phyloP scores from a whole-genome alignment of 257 asterid species.

The Solanum rostratum region DNA sequence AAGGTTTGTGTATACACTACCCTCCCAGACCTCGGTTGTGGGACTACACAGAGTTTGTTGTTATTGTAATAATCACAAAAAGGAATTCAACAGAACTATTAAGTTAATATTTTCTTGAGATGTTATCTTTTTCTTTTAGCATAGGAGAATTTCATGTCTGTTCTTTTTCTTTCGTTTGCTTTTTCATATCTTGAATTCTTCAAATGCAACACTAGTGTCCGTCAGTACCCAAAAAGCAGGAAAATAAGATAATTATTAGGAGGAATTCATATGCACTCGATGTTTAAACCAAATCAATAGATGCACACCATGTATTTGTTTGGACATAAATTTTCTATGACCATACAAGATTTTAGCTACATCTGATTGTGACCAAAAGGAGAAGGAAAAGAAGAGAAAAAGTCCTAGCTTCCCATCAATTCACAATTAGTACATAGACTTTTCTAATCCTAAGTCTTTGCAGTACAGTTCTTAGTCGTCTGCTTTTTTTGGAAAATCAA shows the following conservation, averaged over 20 bases:
- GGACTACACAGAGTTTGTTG: neutral
- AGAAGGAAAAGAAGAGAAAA: neutral
- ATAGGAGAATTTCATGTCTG: neutral
- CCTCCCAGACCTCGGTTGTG: neutral
- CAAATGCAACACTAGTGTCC: neutral
- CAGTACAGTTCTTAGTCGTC: neutral
- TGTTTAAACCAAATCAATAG: neutral
- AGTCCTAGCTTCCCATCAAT: neutral
- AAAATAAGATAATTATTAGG: neutral
- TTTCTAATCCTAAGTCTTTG: neutral
- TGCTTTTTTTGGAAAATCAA: neutral
- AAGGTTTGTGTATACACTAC: neutral
- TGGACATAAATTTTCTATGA: neutral
- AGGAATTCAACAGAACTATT: neutral
- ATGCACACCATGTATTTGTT: neutral
- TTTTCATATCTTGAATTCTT: neutral
- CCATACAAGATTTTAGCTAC: neutral
- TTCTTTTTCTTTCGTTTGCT: neutral
- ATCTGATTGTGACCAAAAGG: neutral
- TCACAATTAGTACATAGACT: neutral
- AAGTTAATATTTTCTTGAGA: neutral
- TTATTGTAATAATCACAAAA: neutral
- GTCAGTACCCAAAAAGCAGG: neutral
- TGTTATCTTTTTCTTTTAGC: neutral
- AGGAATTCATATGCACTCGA: neutral